These are phyloP conservation scores for Vicia faba DNA, from an alignment of 306 rosid genomes.

Conservation along the genomic window DNA sequence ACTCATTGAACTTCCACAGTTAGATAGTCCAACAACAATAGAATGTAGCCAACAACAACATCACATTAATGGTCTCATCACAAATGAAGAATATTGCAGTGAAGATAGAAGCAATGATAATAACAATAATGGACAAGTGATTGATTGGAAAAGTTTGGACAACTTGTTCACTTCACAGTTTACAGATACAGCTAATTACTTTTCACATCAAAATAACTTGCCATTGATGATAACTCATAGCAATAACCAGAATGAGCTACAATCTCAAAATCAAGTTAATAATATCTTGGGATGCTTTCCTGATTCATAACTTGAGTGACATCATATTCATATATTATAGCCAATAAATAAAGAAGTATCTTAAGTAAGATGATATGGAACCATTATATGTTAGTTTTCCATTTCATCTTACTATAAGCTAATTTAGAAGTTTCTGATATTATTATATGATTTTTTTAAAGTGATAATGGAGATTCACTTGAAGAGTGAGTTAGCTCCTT, in stretches of 20 bases:
- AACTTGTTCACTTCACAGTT: slow-evolving; percentile 54
- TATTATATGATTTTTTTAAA: slow-evolving; percentile 7
- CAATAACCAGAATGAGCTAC: slow-evolving; percentile 34
- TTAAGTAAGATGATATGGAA: slow-evolving; percentile 39
- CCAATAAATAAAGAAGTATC: slow-evolving; percentile 32
- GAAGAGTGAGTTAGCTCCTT: slow-evolving; percentile 40
- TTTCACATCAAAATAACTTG: slow-evolving; percentile 43
- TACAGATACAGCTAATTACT: slow-evolving; percentile 33
- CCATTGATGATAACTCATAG: slow-evolving; percentile 41
- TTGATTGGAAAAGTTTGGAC: slow-evolving; percentile 72
- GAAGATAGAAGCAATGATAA: slow-evolving; percentile 43
- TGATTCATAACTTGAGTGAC: slow-evolving; percentile 48
- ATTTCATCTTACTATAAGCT: slow-evolving; percentile 34
- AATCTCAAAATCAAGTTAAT: slow-evolving; percentile 40
- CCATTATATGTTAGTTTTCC: slow-evolving; percentile 30
- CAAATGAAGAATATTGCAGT: slow-evolving; percentile 44
- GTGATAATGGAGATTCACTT: slow-evolving; percentile 41
- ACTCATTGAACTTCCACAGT: slow-evolving; percentile 59
- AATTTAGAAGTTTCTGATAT: slow-evolving; percentile 43
- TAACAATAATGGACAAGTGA: slow-evolving; percentile 34
- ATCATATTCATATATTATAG: slow-evolving; percentile 26
- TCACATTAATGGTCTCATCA: slow-evolving; percentile 20
- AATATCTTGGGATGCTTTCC: slow-evolving; percentile 64
- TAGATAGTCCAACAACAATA: slow-evolving; percentile 63
- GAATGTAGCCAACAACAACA: slow-evolving; percentile 21